Evolutionary conservation across 257 asterid species (phyloP).

Genomic region (Schizonepeta tenuifolia): DNA sequence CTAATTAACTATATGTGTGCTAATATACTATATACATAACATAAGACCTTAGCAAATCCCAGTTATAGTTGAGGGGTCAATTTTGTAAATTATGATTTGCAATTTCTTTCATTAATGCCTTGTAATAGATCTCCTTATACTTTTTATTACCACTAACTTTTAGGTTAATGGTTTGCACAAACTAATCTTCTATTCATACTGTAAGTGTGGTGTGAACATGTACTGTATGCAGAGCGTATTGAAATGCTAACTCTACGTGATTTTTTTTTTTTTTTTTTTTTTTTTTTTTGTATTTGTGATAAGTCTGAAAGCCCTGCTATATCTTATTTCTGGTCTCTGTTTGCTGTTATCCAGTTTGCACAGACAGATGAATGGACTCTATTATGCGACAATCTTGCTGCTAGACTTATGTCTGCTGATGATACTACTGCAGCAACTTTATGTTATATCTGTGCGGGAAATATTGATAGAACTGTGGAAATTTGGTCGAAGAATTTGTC

Average conservation of each 20-base stretch:
- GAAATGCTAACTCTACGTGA: not conserved
- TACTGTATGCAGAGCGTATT: slow-evolving; percentile 3
- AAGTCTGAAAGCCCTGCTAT: slow-evolving; percentile 15
- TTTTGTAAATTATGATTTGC: slow-evolving; percentile 4
- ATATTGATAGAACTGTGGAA: slow-evolving; percentile 88
- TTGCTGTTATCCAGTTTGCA: slow-evolving; percentile 68
- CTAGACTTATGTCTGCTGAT: slow-evolving; percentile 86
- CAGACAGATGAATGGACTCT: slow-evolving; percentile 83
- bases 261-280: not conserved
- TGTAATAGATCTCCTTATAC: not conserved
- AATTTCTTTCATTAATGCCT: slow-evolving; percentile 20
- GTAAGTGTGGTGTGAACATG: not conserved
- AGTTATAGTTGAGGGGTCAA: slow-evolving; percentile 16
- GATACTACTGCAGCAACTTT: slow-evolving; percentile 82
- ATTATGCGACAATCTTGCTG: slow-evolving; percentile 85
- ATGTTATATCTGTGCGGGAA: slow-evolving; percentile 94
- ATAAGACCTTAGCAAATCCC: not conserved
- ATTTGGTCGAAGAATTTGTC: slow-evolving; percentile 88
- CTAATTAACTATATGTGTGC: not conserved
- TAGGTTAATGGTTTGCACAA: slow-evolving; percentile 22
- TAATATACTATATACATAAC: not conserved
- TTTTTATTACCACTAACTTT: not conserved
- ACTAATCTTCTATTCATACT: slow-evolving; percentile 6
- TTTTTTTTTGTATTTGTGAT: not conserved
- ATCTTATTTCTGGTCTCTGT: slow-evolving; percentile 29